A percentile compares a stretch with the other conserved stretches of the same genome.
phyloP scores from a whole-genome alignment of 31 red algal species.

The Bonnemaisonia californica region DNA sequence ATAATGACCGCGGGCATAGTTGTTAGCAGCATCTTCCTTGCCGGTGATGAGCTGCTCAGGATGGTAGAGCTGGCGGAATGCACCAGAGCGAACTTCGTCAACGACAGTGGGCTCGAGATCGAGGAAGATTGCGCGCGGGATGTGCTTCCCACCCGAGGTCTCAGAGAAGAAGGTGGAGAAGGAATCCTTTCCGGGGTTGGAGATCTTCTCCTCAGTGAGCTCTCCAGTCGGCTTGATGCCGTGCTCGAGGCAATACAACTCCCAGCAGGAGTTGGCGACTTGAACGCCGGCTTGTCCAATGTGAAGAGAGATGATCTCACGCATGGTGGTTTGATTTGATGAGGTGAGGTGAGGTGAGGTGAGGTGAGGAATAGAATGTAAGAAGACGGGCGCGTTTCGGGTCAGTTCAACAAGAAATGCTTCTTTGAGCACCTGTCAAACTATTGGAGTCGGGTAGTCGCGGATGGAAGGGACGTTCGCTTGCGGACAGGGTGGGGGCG shows the following conservation, averaged over 20 bases:
- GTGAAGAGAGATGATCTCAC: conserved; percentile 98
- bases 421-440: conserved; percentile 82
- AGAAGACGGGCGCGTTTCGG: conserved; percentile 1
- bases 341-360: neutral
- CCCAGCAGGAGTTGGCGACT: conserved; percentile 99
- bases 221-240: conserved; percentile 89
- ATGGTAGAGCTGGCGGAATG: conserved; percentile 93
- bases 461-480: too few species aligned
- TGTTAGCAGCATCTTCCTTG: conserved; percentile 99
- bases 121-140: conserved; percentile 96
- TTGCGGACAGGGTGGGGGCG: too few species aligned
- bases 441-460: too few species aligned
- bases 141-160: conserved; percentile 86
- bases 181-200: conserved; percentile 61
- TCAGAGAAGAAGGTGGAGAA: conserved; percentile 99
- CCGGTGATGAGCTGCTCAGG: conserved; percentile 97
- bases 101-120: conserved; percentile 99
- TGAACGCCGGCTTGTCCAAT: conserved; percentile 99
- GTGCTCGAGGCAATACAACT: conserved; percentile 99
- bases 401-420: conserved; percentile 81
- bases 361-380: neutral
- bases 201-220: conserved; percentile 50
- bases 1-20: conserved; percentile 99
- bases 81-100: conserved; percentile 96
- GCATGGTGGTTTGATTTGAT: conserved; percentile 57